Conservation (phyloP, 2,329 filamentous ascomycete genomes). For the Parastagonospora avenae region DNA sequence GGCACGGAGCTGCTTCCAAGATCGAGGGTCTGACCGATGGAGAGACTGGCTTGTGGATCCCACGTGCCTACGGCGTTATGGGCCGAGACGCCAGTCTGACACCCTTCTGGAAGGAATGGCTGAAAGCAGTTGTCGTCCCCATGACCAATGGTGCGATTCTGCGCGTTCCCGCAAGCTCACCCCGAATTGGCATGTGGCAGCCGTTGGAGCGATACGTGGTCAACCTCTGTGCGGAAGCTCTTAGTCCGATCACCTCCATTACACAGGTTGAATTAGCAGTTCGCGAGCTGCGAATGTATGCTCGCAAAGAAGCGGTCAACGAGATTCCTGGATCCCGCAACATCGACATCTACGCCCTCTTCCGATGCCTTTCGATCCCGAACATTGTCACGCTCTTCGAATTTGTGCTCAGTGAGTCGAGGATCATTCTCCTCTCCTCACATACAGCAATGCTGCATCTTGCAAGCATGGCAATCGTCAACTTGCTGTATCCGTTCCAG, state of each 20-base stretch:
- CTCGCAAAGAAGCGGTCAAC: conserved; percentile 88
- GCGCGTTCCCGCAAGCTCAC: conserved; percentile 84
- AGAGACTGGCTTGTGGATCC: conserved; percentile 95
- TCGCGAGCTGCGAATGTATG: conserved; percentile 87
- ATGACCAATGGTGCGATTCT: conserved; percentile 89
- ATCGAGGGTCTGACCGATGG: conserved; percentile 96
- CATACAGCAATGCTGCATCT: conserved; percentile 96
- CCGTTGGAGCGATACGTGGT: conserved; percentile 95
- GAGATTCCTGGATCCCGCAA: conserved; percentile 91
- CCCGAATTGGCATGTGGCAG: conserved; percentile 91
- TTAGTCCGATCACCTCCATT: conserved; percentile 88
- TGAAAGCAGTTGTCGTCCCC: conserved; percentile 88
- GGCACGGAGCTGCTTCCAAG: conserved; percentile 93
- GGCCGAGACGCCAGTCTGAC: conserved; percentile 83
- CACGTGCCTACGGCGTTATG: conserved; percentile 88
- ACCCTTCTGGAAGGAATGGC: conserved; percentile 98
- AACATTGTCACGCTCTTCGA: conserved; percentile 94
- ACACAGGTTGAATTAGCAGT: conserved; percentile 94
- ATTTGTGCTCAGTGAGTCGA: conserved; percentile 88
- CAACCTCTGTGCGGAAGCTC: conserved; percentile 93
- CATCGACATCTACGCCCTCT: conserved; percentile 90
- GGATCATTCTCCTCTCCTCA: conserved; percentile 94
- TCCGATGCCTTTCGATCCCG: conserved; percentile 84
- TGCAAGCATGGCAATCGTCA: conserved; percentile 83
- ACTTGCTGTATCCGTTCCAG: conserved; percentile 84